phyloP scores from a whole-genome alignment of 2,329 filamentous ascomycete genomes.

The Phaeosphaeria sp. region DNA sequence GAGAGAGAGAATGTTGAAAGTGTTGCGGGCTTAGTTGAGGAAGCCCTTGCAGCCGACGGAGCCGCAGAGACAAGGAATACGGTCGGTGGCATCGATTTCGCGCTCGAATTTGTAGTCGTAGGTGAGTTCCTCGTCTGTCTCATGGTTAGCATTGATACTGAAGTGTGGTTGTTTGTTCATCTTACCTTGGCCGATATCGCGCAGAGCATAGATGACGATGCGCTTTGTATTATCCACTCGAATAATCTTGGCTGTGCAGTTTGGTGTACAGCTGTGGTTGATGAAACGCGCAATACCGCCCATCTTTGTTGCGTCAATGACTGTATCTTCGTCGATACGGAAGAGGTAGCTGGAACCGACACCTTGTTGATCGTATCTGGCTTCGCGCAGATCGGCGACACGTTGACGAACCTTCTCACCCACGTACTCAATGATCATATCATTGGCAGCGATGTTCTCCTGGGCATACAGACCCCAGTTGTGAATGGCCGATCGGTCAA shows the following conservation, averaged over 20 bases:
- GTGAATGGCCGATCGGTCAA: slow-evolving; percentile 96
- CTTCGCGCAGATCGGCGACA: slow-evolving; percentile 94
- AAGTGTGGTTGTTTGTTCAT: slow-evolving; percentile 28
- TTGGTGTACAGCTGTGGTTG: slow-evolving; percentile 97
- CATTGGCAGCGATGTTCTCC: slow-evolving; percentile 95
- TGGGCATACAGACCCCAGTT: slow-evolving; percentile 98
- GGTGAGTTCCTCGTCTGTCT: slow-evolving; percentile 92
- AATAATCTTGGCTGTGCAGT: slow-evolving; percentile 99
- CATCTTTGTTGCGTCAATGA: slow-evolving; percentile 98
- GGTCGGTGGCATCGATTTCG: slow-evolving; percentile 91
- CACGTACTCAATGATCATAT: slow-evolving; percentile 99
- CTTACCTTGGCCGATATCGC: slow-evolving; percentile 94
- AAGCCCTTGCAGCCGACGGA: slow-evolving; percentile 98
- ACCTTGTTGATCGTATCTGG: slow-evolving; percentile 90
- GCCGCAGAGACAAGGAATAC: slow-evolving; percentile 96
- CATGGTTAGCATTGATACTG: slow-evolving; percentile 30
- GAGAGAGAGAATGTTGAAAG: neutral
- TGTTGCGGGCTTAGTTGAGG: slow-evolving; percentile 73
- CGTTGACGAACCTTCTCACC: slow-evolving; percentile 97
- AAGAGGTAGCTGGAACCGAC: slow-evolving; percentile 98
- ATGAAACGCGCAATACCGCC: slow-evolving; percentile 98
- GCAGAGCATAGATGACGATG: slow-evolving; percentile 97
- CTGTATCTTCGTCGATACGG: slow-evolving; percentile 96
- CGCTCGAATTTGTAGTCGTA: slow-evolving; percentile 99
- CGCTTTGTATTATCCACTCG: slow-evolving; percentile 97